phyloP scores from a whole-genome alignment of 2,329 filamentous ascomycete species.

The Corinectria fuckeliana region DNA sequence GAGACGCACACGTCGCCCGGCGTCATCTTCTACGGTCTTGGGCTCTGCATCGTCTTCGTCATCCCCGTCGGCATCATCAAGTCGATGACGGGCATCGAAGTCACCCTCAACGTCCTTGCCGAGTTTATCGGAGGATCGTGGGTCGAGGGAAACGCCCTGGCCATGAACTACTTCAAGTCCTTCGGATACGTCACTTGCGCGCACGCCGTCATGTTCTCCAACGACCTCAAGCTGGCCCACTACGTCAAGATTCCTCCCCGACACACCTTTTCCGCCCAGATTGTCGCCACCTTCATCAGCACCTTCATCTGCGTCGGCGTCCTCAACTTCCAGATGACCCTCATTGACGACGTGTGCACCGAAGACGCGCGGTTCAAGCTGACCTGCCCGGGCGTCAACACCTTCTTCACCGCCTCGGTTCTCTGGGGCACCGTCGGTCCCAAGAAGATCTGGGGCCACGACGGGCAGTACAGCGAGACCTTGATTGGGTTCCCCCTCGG shows the following conservation, averaged over 20 bases:
- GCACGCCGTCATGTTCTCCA: slow-evolving; percentile 58
- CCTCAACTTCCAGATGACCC: slow-evolving; percentile 56
- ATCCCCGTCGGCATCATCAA: slow-evolving; percentile 60
- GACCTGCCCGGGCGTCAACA: slow-evolving; percentile 60
- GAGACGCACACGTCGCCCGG: slow-evolving; percentile 58
- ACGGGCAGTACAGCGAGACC: slow-evolving; percentile 55
- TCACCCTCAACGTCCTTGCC: slow-evolving; percentile 59
- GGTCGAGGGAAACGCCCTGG: slow-evolving; percentile 57
- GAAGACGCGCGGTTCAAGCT: slow-evolving; percentile 54
- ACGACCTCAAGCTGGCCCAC: slow-evolving; percentile 57
- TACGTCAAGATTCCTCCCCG: slow-evolving; percentile 68
- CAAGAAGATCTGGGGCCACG: slow-evolving; percentile 55
- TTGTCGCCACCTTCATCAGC: slow-evolving; percentile 62
- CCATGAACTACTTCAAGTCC: slow-evolving; percentile 63
- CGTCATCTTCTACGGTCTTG: slow-evolving; percentile 59
- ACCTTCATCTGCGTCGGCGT: slow-evolving; percentile 59
- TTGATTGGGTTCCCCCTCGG: slow-evolving; percentile 60
- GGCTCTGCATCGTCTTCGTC: slow-evolving; percentile 57
- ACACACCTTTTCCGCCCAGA: slow-evolving; percentile 65
- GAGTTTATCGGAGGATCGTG: slow-evolving; percentile 61
- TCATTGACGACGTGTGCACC: slow-evolving; percentile 58
- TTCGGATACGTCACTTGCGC: slow-evolving; percentile 58
- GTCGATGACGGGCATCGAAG: slow-evolving; percentile 60
- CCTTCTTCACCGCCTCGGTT: slow-evolving; percentile 63
- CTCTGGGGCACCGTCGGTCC: slow-evolving; percentile 63